A percentile compares a stretch with the other conserved stretches of the same genome.
Conservation (phyloP, 2,329 filamentous ascomycete species). For the Xylaria polymorpha region DNA sequence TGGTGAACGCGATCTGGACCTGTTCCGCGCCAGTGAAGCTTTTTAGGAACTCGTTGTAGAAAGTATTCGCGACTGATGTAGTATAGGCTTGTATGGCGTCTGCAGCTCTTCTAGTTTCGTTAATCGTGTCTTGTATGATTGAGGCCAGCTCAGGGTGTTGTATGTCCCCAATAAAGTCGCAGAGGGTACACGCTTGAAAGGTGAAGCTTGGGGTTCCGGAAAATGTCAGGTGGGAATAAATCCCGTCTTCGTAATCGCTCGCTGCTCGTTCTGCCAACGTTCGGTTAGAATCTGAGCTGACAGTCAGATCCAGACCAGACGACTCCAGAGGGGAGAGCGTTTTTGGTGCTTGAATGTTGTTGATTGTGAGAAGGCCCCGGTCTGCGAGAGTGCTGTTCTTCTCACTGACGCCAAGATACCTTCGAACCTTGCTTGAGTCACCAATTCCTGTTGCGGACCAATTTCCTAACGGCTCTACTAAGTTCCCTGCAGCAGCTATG, state of each 20-base stretch:
- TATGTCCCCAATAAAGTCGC: not conserved
- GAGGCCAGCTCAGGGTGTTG: not conserved
- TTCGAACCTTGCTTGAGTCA: not conserved
- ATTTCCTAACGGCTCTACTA: conserved; percentile 7
- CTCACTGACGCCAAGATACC: not conserved
- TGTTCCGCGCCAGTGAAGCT: conserved; percentile 5
- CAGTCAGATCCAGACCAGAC: too few species aligned
- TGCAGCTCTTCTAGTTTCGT: not conserved
- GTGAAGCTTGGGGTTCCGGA: not conserved
- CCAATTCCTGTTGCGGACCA: not conserved
- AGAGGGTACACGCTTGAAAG: conserved; percentile 1
- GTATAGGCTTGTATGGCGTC: conserved; percentile 6
- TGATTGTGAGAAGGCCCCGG: conserved; percentile 4
- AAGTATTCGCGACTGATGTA: not conserved
- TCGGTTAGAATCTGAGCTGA: not conserved
- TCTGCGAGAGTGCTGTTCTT: not conserved
- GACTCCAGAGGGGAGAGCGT: not conserved
- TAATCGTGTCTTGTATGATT: conserved; percentile 5
- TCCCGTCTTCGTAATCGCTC: not conserved
- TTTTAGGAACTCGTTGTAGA: conserved; percentile 9
- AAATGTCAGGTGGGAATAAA: not conserved
- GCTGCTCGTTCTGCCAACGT: not conserved
- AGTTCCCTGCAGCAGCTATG: not conserved
- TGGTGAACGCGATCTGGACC: not conserved
- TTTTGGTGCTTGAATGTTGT: not conserved